These are phyloP conservation scores for Quillaja saponaria DNA, from an alignment of 306 rosid genomes.

Conservation along the genomic window DNA sequence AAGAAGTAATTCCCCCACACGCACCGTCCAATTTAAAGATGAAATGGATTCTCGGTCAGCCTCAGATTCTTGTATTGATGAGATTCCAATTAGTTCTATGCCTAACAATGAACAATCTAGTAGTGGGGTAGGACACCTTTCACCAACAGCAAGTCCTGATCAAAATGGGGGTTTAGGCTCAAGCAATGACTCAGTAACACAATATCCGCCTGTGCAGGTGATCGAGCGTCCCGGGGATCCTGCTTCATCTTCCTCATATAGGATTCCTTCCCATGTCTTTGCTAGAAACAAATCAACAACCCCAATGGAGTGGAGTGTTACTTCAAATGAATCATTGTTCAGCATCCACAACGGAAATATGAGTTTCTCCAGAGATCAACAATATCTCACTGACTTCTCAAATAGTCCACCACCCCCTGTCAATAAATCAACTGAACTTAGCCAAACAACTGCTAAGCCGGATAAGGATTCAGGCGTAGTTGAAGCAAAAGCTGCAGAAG, in stretches of 20 bases:
- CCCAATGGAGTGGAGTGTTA: slow-evolving; percentile 74
- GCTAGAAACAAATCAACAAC: slow-evolving; percentile 51
- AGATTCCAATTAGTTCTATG: slow-evolving; percentile 38
- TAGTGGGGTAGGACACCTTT: slow-evolving; percentile 10
- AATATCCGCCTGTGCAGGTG: slow-evolving; percentile 59
- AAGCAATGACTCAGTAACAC: slow-evolving; percentile 35
- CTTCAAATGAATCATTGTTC: slow-evolving; percentile 81
- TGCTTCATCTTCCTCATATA: slow-evolving; percentile 32
- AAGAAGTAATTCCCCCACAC: neutral
- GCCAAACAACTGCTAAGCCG: slow-evolving; percentile 24
- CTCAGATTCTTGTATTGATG: slow-evolving; percentile 25
- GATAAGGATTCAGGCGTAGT: slow-evolving; percentile 26
- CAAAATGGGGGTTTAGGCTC: slow-evolving; percentile 17
- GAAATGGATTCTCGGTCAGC: neutral
- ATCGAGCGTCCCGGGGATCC: slow-evolving; percentile 64
- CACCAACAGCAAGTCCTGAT: slow-evolving; percentile 1
- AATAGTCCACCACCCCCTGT: slow-evolving; percentile 31
- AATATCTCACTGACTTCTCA: slow-evolving; percentile 33
- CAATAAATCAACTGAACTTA: slow-evolving; percentile 37
- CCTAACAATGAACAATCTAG: slow-evolving; percentile 21
- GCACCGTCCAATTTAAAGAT: neutral
- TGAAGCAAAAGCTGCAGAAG: slow-evolving; percentile 56
- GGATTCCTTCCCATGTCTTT: slow-evolving; percentile 76
- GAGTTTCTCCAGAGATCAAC: slow-evolving; percentile 73
- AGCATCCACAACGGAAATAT: slow-evolving; percentile 85